These are phyloP conservation scores for Nannochloris sp. DNA, from an alignment of 139 green algal species.

Conservation along the genomic window DNA sequence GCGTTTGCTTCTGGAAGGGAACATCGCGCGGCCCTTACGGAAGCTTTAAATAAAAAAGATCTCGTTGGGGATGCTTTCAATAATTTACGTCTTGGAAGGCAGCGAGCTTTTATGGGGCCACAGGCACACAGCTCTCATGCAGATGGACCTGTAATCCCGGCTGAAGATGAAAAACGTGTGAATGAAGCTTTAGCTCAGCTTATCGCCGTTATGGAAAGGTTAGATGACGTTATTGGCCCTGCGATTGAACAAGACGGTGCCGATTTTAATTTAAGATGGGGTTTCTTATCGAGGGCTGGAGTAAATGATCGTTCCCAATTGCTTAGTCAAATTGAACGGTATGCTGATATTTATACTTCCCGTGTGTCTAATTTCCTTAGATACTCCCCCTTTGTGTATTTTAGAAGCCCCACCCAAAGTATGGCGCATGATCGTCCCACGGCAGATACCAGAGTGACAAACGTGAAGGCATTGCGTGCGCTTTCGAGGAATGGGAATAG, in stretches of 20 bases:
- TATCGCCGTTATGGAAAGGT: conserved; percentile 75
- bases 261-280: conserved; percentile 86
- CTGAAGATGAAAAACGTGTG: conserved; percentile 40
- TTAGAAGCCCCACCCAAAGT: conserved; percentile 60
- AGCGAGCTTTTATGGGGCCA: conserved; percentile 10
- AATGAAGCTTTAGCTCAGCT: conserved; percentile 77
- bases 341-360: conserved; percentile 77
- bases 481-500: too few species aligned
- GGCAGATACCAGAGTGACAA: conserved; percentile 10
- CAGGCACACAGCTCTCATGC: too few species aligned
- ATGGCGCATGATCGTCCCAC: conserved; percentile 71
- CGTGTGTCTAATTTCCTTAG: conserved; percentile 90
- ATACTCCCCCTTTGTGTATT: conserved; percentile 89
- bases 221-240: conserved; percentile 78
- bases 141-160: not conserved
- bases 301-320: conserved; percentile 96
- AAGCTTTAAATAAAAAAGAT: conserved; percentile 92
- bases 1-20: conserved; percentile 56
- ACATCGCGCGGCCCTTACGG: conserved; percentile 68
- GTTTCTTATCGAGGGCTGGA: conserved; percentile 81
- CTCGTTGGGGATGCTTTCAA: conserved; percentile 90
- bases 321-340: conserved; percentile 93
- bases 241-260: conserved; percentile 77
- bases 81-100: conserved; percentile 61
- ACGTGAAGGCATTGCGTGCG: not conserved